These are phyloP conservation scores for Eucalyptus pauciflora DNA, from an alignment of 345 rosid species.

Conservation along the genomic window DNA sequence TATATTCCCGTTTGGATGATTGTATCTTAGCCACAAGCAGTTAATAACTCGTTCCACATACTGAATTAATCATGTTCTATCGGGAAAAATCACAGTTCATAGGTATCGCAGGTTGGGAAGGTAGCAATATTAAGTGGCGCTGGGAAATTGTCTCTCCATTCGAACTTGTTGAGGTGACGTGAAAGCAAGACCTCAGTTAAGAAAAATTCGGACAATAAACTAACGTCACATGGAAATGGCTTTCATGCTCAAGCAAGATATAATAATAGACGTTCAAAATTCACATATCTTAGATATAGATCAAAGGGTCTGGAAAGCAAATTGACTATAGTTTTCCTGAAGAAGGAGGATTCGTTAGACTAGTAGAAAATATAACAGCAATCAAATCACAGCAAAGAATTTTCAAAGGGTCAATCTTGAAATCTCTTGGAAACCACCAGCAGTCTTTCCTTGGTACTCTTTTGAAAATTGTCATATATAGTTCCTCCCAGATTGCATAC, in stretches of 20 bases:
- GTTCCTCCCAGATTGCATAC: background rate
- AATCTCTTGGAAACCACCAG: background rate
- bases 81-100: background rate
- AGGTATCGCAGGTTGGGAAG: background rate
- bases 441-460: background rate
- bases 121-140: background rate
- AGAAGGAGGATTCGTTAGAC: background rate
- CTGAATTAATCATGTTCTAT: background rate
- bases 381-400: background rate
- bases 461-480: background rate
- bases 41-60: background rate
- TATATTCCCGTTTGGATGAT: background rate
- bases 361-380: background rate
- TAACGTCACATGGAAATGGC: background rate
- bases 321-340: background rate
- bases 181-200: background rate
- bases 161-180: background rate
- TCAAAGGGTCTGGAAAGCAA: background rate
- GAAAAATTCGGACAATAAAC: background rate
- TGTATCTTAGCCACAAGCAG: background rate
- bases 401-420: background rate
- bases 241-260: background rate
- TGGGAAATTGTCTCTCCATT: background rate
- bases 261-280: background rate
- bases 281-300: background rate